Evolutionary conservation across 163 green algal species (phyloP).

Genomic region (Coccomyxa subellipsoidea): DNA sequence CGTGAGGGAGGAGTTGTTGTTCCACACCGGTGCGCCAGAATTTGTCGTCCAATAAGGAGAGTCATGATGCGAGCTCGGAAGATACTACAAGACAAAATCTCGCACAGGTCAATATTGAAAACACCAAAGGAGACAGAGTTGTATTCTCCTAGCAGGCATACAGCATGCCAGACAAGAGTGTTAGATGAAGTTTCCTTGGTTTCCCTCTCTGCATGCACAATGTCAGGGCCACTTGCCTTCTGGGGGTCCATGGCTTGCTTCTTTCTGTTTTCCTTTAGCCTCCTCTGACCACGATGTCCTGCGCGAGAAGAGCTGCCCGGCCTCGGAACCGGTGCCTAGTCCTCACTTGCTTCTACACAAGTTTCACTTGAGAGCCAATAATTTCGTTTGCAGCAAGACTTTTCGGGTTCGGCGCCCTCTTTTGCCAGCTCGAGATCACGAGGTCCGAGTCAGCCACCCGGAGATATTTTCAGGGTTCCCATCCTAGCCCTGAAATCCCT

Average conservation of each 20-base stretch:
- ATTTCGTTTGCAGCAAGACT: not conserved
- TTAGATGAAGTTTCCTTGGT: no score
- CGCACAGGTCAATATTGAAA: not conserved
- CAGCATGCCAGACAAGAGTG: no score
- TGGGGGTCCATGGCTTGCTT: not conserved
- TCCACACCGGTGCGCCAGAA: conserved; percentile 83
- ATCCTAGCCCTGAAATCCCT: not conserved
- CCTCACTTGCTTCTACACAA: not conserved
- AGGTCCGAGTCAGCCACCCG: not conserved
- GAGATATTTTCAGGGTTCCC: no score
- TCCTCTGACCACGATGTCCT: not conserved
- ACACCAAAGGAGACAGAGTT: not conserved
- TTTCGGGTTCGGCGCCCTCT: not conserved
- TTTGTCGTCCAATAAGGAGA: conserved; percentile 91
- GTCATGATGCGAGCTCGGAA: conserved; percentile 66
- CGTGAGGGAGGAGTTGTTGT: conserved; percentile 93
- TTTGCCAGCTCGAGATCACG: not conserved
- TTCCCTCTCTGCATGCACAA: no score
- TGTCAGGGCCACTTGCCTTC: no score
- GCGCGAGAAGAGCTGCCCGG: not conserved
- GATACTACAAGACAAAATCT: not conserved
- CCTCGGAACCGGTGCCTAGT: not conserved
- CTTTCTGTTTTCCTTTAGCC: no score
- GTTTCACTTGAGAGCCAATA: not conserved
- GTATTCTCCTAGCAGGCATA: no score